These are phyloP conservation scores for Domatiomyces catenatus DNA, from an alignment of 2,329 filamentous ascomycete species.

Conservation along the genomic window DNA sequence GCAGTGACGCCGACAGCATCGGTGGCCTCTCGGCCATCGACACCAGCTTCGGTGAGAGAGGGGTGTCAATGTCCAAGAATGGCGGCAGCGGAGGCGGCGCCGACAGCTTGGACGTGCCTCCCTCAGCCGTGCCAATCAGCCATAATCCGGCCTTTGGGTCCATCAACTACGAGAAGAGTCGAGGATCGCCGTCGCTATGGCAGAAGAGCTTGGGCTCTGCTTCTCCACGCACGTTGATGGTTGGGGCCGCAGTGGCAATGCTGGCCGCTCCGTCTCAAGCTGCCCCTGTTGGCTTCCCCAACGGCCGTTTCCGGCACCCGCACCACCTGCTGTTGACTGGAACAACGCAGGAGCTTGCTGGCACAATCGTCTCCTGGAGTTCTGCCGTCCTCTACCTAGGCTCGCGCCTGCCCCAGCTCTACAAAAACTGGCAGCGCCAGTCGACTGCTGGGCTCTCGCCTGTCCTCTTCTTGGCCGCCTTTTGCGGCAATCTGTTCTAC, in stretches of 20 bases:
- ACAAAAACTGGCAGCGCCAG: slow-evolving; percentile 48
- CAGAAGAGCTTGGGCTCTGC: slow-evolving; percentile 12
- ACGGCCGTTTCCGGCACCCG: slow-evolving; percentile 10
- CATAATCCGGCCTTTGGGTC: slow-evolving; percentile 11
- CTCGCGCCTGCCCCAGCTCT: slow-evolving; percentile 48
- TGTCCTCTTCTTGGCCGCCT: slow-evolving; percentile 49
- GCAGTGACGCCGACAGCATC: slow-evolving; percentile 20
- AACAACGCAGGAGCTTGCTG: slow-evolving; percentile 28
- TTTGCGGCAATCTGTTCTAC: slow-evolving; percentile 54
- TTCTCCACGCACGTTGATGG: slow-evolving; percentile 30
- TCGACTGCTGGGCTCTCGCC: slow-evolving; percentile 50
- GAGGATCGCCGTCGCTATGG: neutral
- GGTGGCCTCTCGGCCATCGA: slow-evolving; percentile 26
- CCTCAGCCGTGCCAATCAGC: slow-evolving; percentile 1
- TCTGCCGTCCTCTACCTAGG: slow-evolving; percentile 43
- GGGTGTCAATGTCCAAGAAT: slow-evolving; percentile 5
- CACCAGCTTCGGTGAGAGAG: slow-evolving; percentile 15
- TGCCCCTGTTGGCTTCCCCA: slow-evolving; percentile 16
- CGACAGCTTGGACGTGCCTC: slow-evolving; percentile 3
- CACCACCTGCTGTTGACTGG: slow-evolving; percentile 17
- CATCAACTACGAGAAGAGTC: slow-evolving; percentile 14
- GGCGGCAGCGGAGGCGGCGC: no score
- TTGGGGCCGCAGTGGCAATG: slow-evolving; percentile 31
- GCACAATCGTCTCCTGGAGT: slow-evolving; percentile 40
- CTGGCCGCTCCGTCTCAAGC: slow-evolving; percentile 29